phyloP scores from a whole-genome alignment of 345 rosid species.

The Hibiscus mutabilis region DNA sequence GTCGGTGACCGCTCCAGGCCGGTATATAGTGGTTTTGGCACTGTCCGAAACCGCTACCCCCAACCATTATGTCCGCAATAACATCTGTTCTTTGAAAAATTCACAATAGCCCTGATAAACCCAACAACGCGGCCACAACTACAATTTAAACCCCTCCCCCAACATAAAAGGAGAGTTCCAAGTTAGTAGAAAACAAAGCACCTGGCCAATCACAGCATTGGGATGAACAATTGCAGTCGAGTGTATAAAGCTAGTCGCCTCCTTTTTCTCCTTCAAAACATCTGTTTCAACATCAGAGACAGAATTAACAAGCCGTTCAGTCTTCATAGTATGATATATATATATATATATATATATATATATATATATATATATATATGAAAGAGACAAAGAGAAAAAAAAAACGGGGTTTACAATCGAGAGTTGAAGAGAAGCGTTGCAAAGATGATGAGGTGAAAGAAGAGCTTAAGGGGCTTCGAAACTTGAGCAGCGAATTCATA shows the following conservation, averaged over 20 bases:
- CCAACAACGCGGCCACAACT: no score
- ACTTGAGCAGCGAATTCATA: conserved; percentile 46
- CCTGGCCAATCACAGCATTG: conserved; percentile 68
- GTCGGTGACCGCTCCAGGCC: no score
- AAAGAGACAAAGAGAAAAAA: conserved; percentile 4
- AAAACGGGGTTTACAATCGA: conserved; percentile 29
- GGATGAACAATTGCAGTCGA: conserved; percentile 75
- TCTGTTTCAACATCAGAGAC: conserved; percentile 21
- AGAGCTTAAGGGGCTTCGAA: conserved; percentile 26
- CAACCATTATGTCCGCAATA: no score
- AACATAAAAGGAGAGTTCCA: not conserved
- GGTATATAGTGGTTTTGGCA: no score
- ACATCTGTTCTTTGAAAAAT: no score
- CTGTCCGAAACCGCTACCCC: no score
- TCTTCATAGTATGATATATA: not conserved
- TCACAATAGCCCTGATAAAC: no score
- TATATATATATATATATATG: not conserved
- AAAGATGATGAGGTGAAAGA: conserved; percentile 18
- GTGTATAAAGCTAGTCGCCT: conserved; percentile 40
- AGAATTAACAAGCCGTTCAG: not conserved
- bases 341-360: no score
- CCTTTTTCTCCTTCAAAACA: conserved; percentile 22
- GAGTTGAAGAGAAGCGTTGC: conserved; percentile 30
- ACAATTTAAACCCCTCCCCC: no score
- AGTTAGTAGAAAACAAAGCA: conserved; percentile 8